phyloP scores from a whole-genome alignment of 2,329 filamentous ascomycete species.

The Fusarium nodosum region DNA sequence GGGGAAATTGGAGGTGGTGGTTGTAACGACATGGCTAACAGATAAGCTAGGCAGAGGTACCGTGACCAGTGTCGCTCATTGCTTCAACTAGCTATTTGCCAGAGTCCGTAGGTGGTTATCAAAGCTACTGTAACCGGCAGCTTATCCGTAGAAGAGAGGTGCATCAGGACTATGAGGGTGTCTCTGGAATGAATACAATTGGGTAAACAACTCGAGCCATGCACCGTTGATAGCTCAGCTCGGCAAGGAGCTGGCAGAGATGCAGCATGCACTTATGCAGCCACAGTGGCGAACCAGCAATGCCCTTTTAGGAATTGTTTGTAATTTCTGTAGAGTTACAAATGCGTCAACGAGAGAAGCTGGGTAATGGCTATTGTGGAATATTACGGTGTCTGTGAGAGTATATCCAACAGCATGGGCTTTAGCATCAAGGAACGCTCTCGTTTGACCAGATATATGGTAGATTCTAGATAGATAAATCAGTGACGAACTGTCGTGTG shows the following conservation, averaged over 20 bases:
- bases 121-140: constrained; percentile 19
- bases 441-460: not conserved
- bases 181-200: constrained; percentile 25
- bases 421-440: not conserved
- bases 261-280: constrained; percentile 7
- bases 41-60: constrained; percentile 38
- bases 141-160: constrained; percentile 12
- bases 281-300: constrained; percentile 33
- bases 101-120: constrained; percentile 6
- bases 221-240: constrained; percentile 32
- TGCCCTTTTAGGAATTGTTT: not conserved
- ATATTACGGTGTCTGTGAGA: not conserved
- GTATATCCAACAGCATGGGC: not conserved
- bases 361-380: not conserved
- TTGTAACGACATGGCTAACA: constrained; percentile 33
- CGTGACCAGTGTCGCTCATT: constrained; percentile 33
- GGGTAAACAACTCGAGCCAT: constrained; percentile 15
- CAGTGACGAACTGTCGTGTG: not conserved
- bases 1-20: constrained; percentile 16
- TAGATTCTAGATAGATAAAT: not conserved
- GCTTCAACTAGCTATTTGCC: constrained; percentile 25
- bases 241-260: constrained; percentile 16
- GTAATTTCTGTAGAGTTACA: not conserved
- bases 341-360: not conserved
- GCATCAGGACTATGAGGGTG: constrained; percentile 22